Conservation (phyloP, 2,329 filamentous ascomycete genomes). For the Fusarium sp. region DNA sequence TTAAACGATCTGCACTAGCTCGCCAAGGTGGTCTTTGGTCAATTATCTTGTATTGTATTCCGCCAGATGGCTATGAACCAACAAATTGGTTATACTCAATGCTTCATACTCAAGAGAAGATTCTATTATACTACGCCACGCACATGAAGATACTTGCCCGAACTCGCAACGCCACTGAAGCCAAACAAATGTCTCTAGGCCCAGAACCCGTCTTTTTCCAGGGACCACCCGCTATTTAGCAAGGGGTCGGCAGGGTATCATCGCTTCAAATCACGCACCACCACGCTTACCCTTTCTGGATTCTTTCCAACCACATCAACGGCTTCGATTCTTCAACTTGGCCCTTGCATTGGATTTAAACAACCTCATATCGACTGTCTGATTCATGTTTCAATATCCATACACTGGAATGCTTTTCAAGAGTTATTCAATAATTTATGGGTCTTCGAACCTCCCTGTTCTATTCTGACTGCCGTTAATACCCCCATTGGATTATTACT, state of each 20-base stretch:
- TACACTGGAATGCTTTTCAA: neutral
- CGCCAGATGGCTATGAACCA: neutral
- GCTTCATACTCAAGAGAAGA: constrained; percentile 3
- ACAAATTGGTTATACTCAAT: neutral
- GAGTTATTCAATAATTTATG: constrained; percentile 32
- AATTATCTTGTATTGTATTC: neutral
- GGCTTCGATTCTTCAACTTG: constrained; percentile 34
- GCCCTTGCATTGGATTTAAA: constrained; percentile 12
- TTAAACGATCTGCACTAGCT: constrained; percentile 21
- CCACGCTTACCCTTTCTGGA: constrained; percentile 18
- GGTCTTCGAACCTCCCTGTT: constrained; percentile 10
- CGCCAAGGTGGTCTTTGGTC: neutral
- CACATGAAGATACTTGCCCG: constrained; percentile 1
- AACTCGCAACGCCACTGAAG: constrained; percentile 18
- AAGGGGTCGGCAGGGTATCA: constrained; percentile 31
- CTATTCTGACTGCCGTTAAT: constrained; percentile 22
- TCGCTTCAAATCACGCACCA: constrained; percentile 12
- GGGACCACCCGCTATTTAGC: constrained; percentile 36
- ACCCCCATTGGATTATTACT: no score
- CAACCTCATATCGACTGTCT: neutral
- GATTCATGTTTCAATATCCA: neutral
- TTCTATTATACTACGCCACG: constrained; percentile 11
- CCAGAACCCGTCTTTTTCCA: constrained; percentile 28
- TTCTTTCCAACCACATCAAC: constrained; percentile 5
- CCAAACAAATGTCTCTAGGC: constrained; percentile 12